These are phyloP conservation scores for Ophidiomyces ophidiicola DNA, from an alignment of 2,329 filamentous ascomycete genomes.

Conservation along the genomic window DNA sequence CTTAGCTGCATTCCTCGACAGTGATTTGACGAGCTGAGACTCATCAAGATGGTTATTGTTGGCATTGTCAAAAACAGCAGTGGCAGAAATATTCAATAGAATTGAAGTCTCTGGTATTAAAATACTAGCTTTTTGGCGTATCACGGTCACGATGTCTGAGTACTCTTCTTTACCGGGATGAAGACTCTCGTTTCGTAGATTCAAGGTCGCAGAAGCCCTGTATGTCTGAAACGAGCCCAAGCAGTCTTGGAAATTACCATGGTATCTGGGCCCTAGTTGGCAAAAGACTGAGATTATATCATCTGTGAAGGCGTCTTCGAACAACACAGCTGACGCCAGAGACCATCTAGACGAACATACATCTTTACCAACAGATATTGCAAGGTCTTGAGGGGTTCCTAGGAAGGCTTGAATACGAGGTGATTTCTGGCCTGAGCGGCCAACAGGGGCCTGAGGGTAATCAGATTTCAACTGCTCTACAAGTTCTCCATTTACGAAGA, in stretches of 20 bases:
- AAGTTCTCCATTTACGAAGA: constrained; percentile 90
- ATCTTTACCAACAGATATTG: constrained; percentile 59
- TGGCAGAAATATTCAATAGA: constrained; percentile 69
- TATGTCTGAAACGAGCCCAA: constrained; percentile 95
- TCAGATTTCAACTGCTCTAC: constrained; percentile 81
- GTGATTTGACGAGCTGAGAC: constrained; percentile 59
- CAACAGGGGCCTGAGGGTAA: constrained; percentile 66
- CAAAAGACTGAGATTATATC: constrained; percentile 85
- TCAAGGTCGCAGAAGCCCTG: constrained; percentile 77
- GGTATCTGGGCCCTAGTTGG: constrained; percentile 78
- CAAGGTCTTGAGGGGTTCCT: constrained; percentile 81
- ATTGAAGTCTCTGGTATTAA: constrained; percentile 73
- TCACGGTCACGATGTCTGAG: constrained; percentile 83
- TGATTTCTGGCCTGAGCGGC: constrained; percentile 40
- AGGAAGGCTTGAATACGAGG: constrained; percentile 76
- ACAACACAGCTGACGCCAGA: constrained; percentile 75
- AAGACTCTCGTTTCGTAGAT: constrained; percentile 79
- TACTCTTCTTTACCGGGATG: constrained; percentile 80
- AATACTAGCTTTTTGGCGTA: constrained; percentile 69
- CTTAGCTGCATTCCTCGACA: constrained; percentile 60
- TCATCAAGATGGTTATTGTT: constrained; percentile 60
- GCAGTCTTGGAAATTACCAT: constrained; percentile 93
- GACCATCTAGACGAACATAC: constrained; percentile 73
- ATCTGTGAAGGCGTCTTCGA: constrained; percentile 77
- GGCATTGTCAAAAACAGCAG: constrained; percentile 67